These are phyloP conservation scores for Trametes pubescens DNA, from an alignment of 1,284 basidiomycete genomes.

Conservation along the genomic window DNA sequence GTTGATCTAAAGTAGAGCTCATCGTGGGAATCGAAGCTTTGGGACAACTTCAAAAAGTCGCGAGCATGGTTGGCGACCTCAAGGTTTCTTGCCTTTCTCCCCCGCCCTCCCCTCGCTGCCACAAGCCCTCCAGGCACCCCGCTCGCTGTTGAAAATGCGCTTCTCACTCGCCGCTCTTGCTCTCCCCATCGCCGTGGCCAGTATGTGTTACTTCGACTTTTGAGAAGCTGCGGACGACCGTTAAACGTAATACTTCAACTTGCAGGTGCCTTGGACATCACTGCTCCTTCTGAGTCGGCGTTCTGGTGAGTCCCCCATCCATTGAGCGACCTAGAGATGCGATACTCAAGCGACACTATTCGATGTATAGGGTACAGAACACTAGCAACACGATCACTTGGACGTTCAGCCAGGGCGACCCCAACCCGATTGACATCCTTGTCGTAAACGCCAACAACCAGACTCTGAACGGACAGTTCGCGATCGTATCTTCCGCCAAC, in stretches of 20 bases:
- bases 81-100: constrained; percentile 29
- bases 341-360: no score
- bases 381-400: constrained; percentile 48
- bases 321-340: no score
- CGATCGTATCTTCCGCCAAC: constrained; percentile 46
- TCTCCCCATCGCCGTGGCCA: constrained; percentile 41
- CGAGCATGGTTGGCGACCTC: constrained; percentile 19
- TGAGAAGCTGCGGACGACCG: no score
- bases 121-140: constrained; percentile 32
- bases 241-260: not conserved
- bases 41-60: constrained; percentile 28
- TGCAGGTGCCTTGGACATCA: constrained; percentile 44
- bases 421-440: constrained; percentile 45
- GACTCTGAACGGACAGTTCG: constrained; percentile 49
- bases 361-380: constrained; percentile 47
- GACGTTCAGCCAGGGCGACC: constrained; percentile 45
- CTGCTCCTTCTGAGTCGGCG: constrained; percentile 40
- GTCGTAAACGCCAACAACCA: constrained; percentile 45
- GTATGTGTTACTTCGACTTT: constrained; percentile 32
- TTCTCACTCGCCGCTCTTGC: constrained; percentile 44
- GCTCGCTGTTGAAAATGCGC: constrained; percentile 34
- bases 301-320: constrained; percentile 44
- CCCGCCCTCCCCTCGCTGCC: constrained; percentile 26
- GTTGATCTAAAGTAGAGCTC: constrained; percentile 9
- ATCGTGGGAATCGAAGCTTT: constrained; percentile 26